These are phyloP conservation scores for Plasmodium adleri DNA, from an alignment of 169 alveolate genomes.

Conservation along the genomic window DNA sequence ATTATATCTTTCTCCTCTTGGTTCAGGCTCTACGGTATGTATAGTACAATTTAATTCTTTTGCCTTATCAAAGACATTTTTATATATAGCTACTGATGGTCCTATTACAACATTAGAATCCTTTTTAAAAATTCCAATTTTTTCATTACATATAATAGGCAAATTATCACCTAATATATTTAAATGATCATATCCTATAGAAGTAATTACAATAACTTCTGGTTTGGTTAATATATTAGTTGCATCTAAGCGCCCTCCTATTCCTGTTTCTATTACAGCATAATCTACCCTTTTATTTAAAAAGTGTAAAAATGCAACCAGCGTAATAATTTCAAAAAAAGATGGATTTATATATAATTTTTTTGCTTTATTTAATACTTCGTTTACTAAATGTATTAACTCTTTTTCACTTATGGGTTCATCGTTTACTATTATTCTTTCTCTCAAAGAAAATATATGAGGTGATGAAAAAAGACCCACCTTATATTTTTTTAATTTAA, in stretches of 20 bases:
- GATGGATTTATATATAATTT: constrained; percentile 78
- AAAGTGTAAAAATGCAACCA: constrained; percentile 84
- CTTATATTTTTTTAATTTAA: constrained; percentile 82
- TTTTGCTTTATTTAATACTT: constrained; percentile 67
- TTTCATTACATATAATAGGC: constrained; percentile 88
- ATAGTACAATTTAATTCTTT: constrained; percentile 46
- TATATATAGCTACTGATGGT: constrained; percentile 84
- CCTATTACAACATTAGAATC: constrained; percentile 88
- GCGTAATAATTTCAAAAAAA: constrained; percentile 84
- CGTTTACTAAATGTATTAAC: constrained; percentile 48
- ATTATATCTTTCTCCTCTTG: constrained; percentile 77
- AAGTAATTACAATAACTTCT: constrained; percentile 86
- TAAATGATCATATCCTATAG: constrained; percentile 94
- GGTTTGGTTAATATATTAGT: constrained; percentile 91
- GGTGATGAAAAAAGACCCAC: constrained; percentile 93
- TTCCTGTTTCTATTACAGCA: constrained; percentile 93
- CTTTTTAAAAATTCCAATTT: constrained; percentile 92
- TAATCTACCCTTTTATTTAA: constrained; percentile 85
- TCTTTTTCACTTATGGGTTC: constrained; percentile 78
- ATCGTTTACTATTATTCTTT: constrained; percentile 87
- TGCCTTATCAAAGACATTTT: constrained; percentile 77
- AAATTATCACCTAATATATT: constrained; percentile 90
- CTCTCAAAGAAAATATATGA: constrained; percentile 90
- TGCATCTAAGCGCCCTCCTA: constrained; percentile 93
- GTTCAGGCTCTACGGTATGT: constrained; percentile 37